A percentile compares a stretch with the other conserved stretches of the same genome.
These are phyloP conservation scores for Citropsis articulata DNA, from an alignment of 345 rosid genomes.

Conservation along the genomic window DNA sequence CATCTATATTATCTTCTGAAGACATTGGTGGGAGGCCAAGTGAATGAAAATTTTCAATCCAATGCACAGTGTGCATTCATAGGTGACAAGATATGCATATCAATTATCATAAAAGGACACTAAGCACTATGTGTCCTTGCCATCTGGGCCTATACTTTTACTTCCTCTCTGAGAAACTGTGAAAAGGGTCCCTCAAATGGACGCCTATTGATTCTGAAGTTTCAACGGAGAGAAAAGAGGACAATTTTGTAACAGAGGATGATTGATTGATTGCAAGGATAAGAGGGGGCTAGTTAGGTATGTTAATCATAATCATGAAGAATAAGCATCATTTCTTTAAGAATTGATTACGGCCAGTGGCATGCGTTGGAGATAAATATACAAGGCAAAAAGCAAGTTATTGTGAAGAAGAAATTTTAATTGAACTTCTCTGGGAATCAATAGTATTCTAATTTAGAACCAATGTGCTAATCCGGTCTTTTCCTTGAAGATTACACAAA, in stretches of 20 bases:
- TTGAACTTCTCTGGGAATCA: neutral
- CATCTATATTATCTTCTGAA: slow-evolving; percentile 15
- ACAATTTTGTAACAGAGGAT: neutral
- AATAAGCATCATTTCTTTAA: neutral
- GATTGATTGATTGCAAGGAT: neutral
- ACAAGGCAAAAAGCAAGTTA: neutral
- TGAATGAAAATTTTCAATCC: neutral
- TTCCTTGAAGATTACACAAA: too few species aligned
- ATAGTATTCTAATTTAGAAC: neutral
- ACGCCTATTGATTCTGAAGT: slow-evolving; percentile 16
- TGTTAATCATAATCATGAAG: neutral
- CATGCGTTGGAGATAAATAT: neutral
- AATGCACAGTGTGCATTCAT: neutral
- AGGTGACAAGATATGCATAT: neutral
- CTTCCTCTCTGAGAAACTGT: slow-evolving; percentile 17
- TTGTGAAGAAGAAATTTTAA: neutral
- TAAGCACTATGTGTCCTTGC: slow-evolving; percentile 20
- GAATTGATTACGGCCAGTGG: neutral
- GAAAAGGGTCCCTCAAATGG: slow-evolving; percentile 17
- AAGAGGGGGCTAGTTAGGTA: neutral
- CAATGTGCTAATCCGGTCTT: neutral
- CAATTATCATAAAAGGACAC: slow-evolving; percentile 16
- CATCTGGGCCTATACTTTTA: slow-evolving; percentile 22
- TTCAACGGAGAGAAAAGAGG: slow-evolving; percentile 2
- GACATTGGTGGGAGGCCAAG: slow-evolving; percentile 16